Conservation (phyloP, 176 grass and related monocot genomes). For the Tillandsia fasciculata region DNA sequence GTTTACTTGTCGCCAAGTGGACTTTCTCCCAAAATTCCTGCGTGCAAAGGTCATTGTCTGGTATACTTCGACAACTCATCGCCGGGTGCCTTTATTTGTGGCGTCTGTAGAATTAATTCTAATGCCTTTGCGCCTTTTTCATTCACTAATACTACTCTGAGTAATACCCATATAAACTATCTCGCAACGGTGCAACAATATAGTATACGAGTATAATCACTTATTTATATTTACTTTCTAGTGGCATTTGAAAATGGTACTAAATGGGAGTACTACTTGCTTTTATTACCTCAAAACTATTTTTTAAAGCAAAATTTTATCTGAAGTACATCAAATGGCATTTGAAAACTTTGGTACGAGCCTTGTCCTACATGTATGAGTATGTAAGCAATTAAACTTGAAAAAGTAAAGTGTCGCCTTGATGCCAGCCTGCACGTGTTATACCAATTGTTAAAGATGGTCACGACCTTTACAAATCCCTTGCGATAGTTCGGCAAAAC, state of each 20-base stretch:
- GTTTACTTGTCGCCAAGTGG: slow-evolving; percentile 44
- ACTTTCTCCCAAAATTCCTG: slow-evolving; percentile 43
- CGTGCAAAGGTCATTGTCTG: slow-evolving; percentile 94
- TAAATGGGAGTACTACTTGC: background rate
- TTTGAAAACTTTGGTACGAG: background rate
- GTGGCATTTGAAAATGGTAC: background rate
- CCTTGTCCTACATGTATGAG: background rate
- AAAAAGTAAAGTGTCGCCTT: background rate
- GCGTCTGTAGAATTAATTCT: too few relatives aligned
- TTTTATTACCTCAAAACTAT: slow-evolving; percentile 5
- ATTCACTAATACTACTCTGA: too few relatives aligned
- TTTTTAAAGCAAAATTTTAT: background rate
- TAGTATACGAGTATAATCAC: too few relatives aligned
- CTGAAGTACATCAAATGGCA: background rate
- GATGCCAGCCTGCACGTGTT: too few relatives aligned
- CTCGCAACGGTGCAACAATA: too few relatives aligned
- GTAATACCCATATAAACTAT: too few relatives aligned
- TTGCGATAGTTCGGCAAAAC: too few relatives aligned
- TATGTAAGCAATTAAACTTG: background rate
- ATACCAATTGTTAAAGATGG: too few relatives aligned
- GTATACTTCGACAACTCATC: slow-evolving; percentile 45
- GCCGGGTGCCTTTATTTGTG: slow-evolving; percentile 1
- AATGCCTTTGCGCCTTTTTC: too few relatives aligned
- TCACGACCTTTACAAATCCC: too few relatives aligned
- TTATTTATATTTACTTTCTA: too few relatives aligned